phyloP scores from a whole-genome alignment of 139 green algal genomes.

The Coelastrella sp. region DNA sequence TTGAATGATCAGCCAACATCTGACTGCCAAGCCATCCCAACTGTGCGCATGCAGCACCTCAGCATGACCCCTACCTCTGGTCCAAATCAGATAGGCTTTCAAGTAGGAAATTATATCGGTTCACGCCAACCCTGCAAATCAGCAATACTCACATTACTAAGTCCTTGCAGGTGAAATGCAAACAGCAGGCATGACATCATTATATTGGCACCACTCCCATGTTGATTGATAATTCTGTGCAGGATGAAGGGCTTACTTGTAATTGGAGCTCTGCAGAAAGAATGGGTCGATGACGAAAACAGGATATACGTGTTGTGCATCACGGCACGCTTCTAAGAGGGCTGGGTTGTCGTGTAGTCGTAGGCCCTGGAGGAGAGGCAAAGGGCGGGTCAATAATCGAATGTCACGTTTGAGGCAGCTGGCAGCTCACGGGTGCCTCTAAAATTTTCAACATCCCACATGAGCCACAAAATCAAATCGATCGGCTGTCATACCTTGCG shows the following conservation, averaged over 20 bases:
- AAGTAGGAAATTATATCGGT: slow-evolving; percentile 89
- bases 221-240: not conserved
- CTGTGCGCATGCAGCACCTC: too few species aligned
- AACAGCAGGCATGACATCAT: not conserved
- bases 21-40: not conserved
- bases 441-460: not conserved
- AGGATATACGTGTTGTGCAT: slow-evolving; percentile 72
- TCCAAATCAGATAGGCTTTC: slow-evolving; percentile 86
- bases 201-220: not conserved
- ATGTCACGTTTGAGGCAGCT: not conserved
- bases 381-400: not conserved
- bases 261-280: slow-evolving; percentile 69
- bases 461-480: not conserved
- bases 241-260: slow-evolving; percentile 51
- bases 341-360: slow-evolving; percentile 94
- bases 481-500: slow-evolving; percentile 49
- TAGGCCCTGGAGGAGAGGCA: slow-evolving; percentile 67
- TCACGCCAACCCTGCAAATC: slow-evolving; percentile 71
- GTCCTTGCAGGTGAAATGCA: not conserved
- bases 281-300: slow-evolving; percentile 90
- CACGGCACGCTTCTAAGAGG: slow-evolving; percentile 75
- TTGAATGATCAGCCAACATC: not conserved
- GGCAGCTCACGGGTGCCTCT: not conserved
- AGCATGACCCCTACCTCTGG: slow-evolving; percentile 54
- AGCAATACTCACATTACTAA: not conserved